phyloP scores from a whole-genome alignment of 768 basidiomycete species.

The Suillus subalutaceus region DNA sequence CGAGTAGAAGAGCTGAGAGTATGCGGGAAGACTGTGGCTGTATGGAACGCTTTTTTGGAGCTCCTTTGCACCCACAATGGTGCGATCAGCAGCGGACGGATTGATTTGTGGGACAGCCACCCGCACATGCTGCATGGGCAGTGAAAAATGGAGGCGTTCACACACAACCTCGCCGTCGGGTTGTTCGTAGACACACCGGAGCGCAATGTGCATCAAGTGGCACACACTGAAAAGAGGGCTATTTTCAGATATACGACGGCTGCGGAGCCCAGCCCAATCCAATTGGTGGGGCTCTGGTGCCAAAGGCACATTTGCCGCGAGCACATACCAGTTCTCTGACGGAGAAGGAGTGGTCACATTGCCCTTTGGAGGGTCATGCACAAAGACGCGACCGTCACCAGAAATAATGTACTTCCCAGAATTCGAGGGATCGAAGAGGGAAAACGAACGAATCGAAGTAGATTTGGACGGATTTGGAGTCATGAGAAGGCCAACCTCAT shows the following conservation, averaged over 20 bases:
- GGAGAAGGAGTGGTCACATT: slow-evolving; percentile 10
- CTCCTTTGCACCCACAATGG: slow-evolving; percentile 11
- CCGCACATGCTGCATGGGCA: slow-evolving; percentile 57
- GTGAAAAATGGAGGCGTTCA: slow-evolving; percentile 37
- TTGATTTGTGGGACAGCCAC: slow-evolving; percentile 30
- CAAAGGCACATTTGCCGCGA: slow-evolving; percentile 26
- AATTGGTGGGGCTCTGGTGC: slow-evolving; percentile 13
- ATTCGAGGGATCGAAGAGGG: slow-evolving; percentile 51
- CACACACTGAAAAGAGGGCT: slow-evolving; percentile 60
- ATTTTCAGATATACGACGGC: slow-evolving; percentile 45
- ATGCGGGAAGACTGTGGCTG: slow-evolving; percentile 58
- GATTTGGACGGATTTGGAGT: slow-evolving; percentile 19
- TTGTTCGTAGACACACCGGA: slow-evolving; percentile 59
- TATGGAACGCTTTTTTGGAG: slow-evolving; percentile 21
- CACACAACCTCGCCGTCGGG: slow-evolving; percentile 34
- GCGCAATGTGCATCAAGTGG: slow-evolving; percentile 55
- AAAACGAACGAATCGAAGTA: slow-evolving; percentile 40
- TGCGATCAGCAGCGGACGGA: slow-evolving; percentile 6
- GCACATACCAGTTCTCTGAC: slow-evolving; percentile 30
- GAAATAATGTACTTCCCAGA: slow-evolving; percentile 51
- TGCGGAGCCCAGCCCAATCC: slow-evolving; percentile 34
- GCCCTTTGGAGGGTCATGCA: slow-evolving; percentile 35
- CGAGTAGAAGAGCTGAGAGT: slow-evolving; percentile 75
- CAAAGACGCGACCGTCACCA: slow-evolving; percentile 54
- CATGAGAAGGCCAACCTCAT: slow-evolving; percentile 45